Evolutionary conservation across 169 alveolate species (phyloP).

Genomic region (Plasmodium blacklocki): DNA sequence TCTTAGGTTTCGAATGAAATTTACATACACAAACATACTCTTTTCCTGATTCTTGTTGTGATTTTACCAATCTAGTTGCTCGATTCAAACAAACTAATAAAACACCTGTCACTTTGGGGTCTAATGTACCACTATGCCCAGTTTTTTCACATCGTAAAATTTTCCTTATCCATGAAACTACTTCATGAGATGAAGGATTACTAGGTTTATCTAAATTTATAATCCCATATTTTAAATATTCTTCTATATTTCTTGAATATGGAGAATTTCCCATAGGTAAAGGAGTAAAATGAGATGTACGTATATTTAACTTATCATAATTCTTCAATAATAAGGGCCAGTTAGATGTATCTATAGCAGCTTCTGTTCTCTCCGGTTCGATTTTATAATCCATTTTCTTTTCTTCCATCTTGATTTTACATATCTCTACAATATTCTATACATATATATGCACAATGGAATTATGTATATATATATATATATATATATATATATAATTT

Average conservation of each 20-base stretch:
- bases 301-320: conserved; percentile 95
- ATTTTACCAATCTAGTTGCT: conserved; percentile 99
- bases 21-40: conserved; percentile 98
- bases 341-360: conserved; percentile 36
- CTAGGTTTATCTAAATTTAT: conserved; percentile 99
- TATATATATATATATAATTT: background rate
- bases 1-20: conserved; percentile 93
- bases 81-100: conserved; percentile 98
- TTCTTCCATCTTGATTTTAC: conserved; percentile 22
- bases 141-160: conserved; percentile 99
- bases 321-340: conserved; percentile 88
- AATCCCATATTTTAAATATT: conserved; percentile 97
- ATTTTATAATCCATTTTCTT: conserved; percentile 37
- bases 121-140: conserved; percentile 99
- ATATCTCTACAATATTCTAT: conserved; percentile 3
- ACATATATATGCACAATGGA: conserved; percentile 1
- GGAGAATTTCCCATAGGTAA: conserved; percentile 99
- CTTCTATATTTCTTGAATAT: conserved; percentile 94
- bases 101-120: conserved; percentile 99
- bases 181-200: conserved; percentile 99
- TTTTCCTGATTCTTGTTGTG: conserved; percentile 99
- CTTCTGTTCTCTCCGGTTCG: conserved; percentile 68
- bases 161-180: conserved; percentile 99
- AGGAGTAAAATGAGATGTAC: conserved; percentile 99
- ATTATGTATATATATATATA: background rate